phyloP scores from a whole-genome alignment of 371 early-diverging fungal genomes.

The Apophysomyces ossiformis region DNA sequence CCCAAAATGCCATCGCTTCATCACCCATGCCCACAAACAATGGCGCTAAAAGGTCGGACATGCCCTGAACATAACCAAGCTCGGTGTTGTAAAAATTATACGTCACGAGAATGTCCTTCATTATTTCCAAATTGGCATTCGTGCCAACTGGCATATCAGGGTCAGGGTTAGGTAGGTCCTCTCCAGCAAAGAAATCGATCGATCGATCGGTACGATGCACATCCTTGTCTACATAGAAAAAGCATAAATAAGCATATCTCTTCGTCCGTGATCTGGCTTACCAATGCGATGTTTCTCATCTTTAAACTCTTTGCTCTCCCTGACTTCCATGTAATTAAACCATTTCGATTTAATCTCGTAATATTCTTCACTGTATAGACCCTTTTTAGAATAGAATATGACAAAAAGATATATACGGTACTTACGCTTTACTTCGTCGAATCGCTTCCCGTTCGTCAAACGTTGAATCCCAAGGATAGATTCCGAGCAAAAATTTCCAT shows the following conservation, averaged over 20 bases:
- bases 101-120: constrained; percentile 89
- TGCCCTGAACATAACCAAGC: constrained; percentile 91
- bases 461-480: constrained; percentile 87
- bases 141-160: constrained; percentile 62
- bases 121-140: constrained; percentile 75
- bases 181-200: constrained; percentile 76
- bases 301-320: constrained; percentile 61
- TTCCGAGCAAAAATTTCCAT: constrained; percentile 87
- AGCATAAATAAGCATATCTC: not conserved
- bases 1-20: constrained; percentile 93
- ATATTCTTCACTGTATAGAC: constrained; percentile 65
- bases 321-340: constrained; percentile 69
- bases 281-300: constrained; percentile 88
- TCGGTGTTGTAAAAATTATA: constrained; percentile 83
- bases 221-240: constrained; percentile 75
- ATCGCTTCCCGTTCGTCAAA: constrained; percentile 75
- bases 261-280: constrained; percentile 21
- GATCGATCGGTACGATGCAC: constrained; percentile 92
- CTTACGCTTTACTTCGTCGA: constrained; percentile 58
- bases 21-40: constrained; percentile 85
- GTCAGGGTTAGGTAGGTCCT: constrained; percentile 65
- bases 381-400: not conserved
- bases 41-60: constrained; percentile 93
- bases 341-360: constrained; percentile 78
- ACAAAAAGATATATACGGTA: not conserved